Evolutionary conservation across 805 yeast genomes (phyloP).

Genomic region (Wickerhamomyces mucosus): DNA sequence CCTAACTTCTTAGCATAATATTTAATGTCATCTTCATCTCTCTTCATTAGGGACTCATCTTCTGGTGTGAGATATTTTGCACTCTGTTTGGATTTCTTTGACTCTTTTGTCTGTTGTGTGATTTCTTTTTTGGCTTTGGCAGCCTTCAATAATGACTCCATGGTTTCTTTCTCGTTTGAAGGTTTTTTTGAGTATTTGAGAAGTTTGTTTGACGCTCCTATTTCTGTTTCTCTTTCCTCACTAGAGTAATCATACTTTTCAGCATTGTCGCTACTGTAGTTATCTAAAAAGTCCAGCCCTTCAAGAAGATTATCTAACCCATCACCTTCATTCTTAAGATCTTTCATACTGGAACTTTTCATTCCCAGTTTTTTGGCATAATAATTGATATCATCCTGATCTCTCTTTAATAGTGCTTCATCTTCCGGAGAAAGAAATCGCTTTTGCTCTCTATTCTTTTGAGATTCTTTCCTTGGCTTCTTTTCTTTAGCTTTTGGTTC

Average conservation of each 20-base stretch:
- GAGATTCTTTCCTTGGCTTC: slow-evolving; percentile 14
- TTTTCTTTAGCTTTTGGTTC: slow-evolving; percentile 9
- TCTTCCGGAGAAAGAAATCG: slow-evolving; percentile 33
- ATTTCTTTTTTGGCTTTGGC: slow-evolving; percentile 4
- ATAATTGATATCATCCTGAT: slow-evolving; percentile 71
- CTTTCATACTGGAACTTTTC: slow-evolving; percentile 40
- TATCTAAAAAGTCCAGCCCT: slow-evolving; percentile 40
- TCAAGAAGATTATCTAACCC: slow-evolving; percentile 76
- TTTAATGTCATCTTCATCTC: slow-evolving; percentile 71
- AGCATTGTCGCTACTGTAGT: slow-evolving; percentile 21
- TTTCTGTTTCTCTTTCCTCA: neutral
- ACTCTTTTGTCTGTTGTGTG: slow-evolving; percentile 6
- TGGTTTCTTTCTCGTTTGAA: slow-evolving; percentile 26
- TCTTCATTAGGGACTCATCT: slow-evolving; percentile 38
- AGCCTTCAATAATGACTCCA: slow-evolving; percentile 24
- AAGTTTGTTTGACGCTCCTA: slow-evolving; percentile 8
- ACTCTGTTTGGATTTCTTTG: slow-evolving; percentile 7
- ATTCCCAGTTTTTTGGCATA: slow-evolving; percentile 78
- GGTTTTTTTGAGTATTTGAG: slow-evolving; percentile 5
- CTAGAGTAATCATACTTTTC: neutral
- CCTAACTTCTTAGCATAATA: slow-evolving; percentile 81
- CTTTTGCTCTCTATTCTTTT: no score
- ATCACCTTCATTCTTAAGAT: slow-evolving; percentile 55
- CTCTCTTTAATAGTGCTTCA: slow-evolving; percentile 40
- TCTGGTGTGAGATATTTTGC: slow-evolving; percentile 27